Evolutionary conservation across 1,284 basidiomycete species (phyloP).

Genomic region (Trametes polyzona): DNA sequence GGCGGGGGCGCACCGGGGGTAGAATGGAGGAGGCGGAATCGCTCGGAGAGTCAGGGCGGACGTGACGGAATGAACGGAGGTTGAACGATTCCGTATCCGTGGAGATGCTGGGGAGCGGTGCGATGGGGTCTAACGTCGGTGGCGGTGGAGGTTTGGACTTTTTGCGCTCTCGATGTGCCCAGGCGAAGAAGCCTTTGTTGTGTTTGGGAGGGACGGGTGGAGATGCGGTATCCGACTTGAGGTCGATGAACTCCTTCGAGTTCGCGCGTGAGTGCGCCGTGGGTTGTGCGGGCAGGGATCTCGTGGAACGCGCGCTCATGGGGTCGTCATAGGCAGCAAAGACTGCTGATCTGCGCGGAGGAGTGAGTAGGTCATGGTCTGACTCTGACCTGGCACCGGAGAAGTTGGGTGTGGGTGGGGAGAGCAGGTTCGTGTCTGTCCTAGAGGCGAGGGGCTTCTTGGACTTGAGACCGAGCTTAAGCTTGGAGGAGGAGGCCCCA

Average conservation of each 20-base stretch:
- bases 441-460: constrained; percentile 30
- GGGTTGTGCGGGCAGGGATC: constrained; percentile 56
- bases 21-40: constrained; percentile 31
- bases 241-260: constrained; percentile 29
- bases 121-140: constrained; percentile 24
- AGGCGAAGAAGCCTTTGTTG: constrained; percentile 36
- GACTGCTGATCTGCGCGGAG: constrained; percentile 60
- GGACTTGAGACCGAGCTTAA: constrained; percentile 39
- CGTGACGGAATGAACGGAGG: constrained; percentile 72
- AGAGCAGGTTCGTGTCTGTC: constrained; percentile 28
- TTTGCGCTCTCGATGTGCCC: constrained; percentile 47
- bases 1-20: constrained; percentile 45
- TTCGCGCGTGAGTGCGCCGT: constrained; percentile 18
- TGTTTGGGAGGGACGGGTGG: constrained; percentile 38
- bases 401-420: constrained; percentile 30
- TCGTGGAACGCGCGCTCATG: constrained; percentile 54
- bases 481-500: constrained; percentile 39
- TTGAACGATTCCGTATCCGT: constrained; percentile 45
- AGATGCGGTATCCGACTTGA: constrained; percentile 25
- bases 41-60: constrained; percentile 43
- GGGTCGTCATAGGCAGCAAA: constrained; percentile 57
- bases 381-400: constrained; percentile 42
- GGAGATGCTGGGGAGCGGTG: constrained; percentile 13
- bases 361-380: constrained; percentile 41
- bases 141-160: constrained; percentile 42